Base-by-base conservation (phyloP, 2,329 filamentous ascomycete genomes). In the Pestalotiopsis fici region DNA sequence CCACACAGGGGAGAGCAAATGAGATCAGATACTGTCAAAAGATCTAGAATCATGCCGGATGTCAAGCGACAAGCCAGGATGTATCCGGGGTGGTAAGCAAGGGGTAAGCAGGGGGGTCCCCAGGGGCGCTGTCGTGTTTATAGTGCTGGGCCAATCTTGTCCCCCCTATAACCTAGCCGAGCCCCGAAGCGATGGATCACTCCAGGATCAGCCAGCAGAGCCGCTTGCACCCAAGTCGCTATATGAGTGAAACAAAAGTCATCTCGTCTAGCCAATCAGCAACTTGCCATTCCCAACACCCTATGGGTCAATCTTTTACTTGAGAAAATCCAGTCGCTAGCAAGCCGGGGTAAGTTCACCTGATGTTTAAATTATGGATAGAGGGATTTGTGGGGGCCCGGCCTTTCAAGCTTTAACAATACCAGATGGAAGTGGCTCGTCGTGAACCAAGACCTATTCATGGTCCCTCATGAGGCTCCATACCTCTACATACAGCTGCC, bases 281-380 rank as follows among this genome's bases (percentile, higher is more conserved):
- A 21, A 47, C 23, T 25, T 21, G 15, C 35, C 21, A 62, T 62
- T 62, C 59, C n/a, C 59, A 62, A 62, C n/a, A 23, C 13, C 35
- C 11, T n/a, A 12, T 47, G 21, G 31, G 21, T 47, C n/a, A 50
- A 13, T 28, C 31, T 7, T 62, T 23, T 62, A 62, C 37, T 28
- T 62, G 59, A 50, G 59, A 62, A n/a, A 50, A 11, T 21, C 25
- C 47, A 62, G 37, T 62, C 39, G 31, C 21, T 35, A 47, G n/a
- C 31, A 35, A 5, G 27, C 43, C 43, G 15, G 31, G 57, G 18
- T 25, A 18, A 25, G 57, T 50, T 28, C 59, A 50, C 35, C 59
- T 50, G 59, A 50, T 62, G 35, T 62, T 47, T 62, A 62, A 47
- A 62, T 47, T 62, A 62, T 50, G 59, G 35, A 37, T 37, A 60